These are phyloP conservation scores for Rhizopus sp. DNA, from an alignment of 371 early-diverging fungal genomes.

Conservation along the genomic window DNA sequence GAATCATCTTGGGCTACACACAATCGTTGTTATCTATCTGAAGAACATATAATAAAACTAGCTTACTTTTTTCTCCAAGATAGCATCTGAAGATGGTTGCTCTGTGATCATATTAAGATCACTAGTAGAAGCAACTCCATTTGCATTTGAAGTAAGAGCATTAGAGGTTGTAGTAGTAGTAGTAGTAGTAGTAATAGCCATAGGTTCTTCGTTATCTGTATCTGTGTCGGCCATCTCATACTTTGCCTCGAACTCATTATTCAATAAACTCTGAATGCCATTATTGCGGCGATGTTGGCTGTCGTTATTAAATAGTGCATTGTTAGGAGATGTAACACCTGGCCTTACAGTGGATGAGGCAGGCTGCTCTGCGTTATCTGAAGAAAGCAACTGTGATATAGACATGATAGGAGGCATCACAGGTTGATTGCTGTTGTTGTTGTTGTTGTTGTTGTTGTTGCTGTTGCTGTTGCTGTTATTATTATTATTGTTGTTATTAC, in stretches of 20 bases:
- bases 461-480: no score
- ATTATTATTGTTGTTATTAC: slow-evolving; percentile 2
- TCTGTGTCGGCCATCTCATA: slow-evolving; percentile 44
- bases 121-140: no score
- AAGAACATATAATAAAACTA: not conserved
- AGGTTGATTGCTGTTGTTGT: slow-evolving; percentile 5
- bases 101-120: no score
- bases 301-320: not conserved
- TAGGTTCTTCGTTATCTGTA: slow-evolving; percentile 41
- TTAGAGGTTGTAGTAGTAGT: not conserved
- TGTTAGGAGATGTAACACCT: slow-evolving; percentile 9
- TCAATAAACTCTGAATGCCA: slow-evolving; percentile 38
- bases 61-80: not conserved
- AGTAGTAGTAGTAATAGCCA: slow-evolving; percentile 5
- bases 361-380: slow-evolving; percentile 26
- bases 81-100: not conserved
- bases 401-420: slow-evolving; percentile 45
- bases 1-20: not conserved
- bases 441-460: no score
- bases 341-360: not conserved
- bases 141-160: not conserved
- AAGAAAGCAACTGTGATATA: slow-evolving; percentile 46
- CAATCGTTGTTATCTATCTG: not conserved
- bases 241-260: slow-evolving; percentile 28
- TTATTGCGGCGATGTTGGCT: slow-evolving; percentile 14